These are phyloP conservation scores for Vaccinium myrtillus DNA, from an alignment of 148 eudicot species.

Conservation along the genomic window DNA sequence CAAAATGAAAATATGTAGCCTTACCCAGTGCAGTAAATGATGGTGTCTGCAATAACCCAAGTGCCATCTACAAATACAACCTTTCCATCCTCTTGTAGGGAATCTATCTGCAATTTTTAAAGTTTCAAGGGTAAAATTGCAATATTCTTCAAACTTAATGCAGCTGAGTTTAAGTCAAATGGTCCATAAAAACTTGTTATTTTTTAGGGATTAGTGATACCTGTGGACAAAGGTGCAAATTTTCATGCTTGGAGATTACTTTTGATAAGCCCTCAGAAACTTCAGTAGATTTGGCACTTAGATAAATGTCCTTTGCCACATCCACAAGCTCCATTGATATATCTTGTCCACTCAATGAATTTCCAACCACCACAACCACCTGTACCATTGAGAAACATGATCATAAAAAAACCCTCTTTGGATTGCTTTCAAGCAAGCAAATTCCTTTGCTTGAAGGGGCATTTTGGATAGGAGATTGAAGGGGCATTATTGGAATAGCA, in stretches of 20 bases:
- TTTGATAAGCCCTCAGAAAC: slow-evolving; percentile 59
- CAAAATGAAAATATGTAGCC: background rate
- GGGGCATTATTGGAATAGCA: background rate
- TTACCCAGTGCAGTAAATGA: slow-evolving; percentile 85
- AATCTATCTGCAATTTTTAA: slow-evolving; percentile 45
- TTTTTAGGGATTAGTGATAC: slow-evolving; percentile 22
- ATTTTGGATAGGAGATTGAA: background rate
- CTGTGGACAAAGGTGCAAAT: slow-evolving; percentile 58
- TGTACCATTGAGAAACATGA: slow-evolving; percentile 12
- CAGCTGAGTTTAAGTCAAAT: background rate
- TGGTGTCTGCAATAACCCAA: slow-evolving; percentile 54
- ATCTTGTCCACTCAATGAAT: slow-evolving; percentile 71
- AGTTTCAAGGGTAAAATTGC: background rate
- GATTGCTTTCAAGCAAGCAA: background rate
- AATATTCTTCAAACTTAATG: background rate
- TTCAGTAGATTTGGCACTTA: slow-evolving; percentile 53
- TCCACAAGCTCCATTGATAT: slow-evolving; percentile 66
- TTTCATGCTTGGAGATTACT: slow-evolving; percentile 53
- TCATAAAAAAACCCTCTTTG: background rate
- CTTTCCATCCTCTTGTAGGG: slow-evolving; percentile 55
- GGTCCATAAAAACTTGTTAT: background rate
- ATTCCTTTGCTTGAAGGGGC: no score
- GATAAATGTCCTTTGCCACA: slow-evolving; percentile 65
- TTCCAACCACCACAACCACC: slow-evolving; percentile 85
- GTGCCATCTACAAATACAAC: slow-evolving; percentile 59